Base-by-base conservation (phyloP, 2,329 filamentous ascomycete species). In the Metarhizium brunneum region DNA sequence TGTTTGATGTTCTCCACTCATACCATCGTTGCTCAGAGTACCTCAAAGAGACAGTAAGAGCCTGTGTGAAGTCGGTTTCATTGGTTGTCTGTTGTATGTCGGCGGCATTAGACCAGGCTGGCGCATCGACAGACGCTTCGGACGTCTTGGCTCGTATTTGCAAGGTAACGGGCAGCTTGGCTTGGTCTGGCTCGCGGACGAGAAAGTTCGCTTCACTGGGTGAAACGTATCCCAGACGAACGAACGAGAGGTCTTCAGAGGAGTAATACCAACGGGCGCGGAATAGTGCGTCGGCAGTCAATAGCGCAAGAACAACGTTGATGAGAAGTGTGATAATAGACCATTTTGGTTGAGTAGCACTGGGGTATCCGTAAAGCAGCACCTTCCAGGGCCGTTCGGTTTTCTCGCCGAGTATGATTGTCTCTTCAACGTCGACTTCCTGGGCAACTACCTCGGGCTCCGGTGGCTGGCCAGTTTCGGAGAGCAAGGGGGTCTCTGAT, bases 211-310 rank as follows among this genome's bases (percentile, higher is more conserved):
- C 94, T 55, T 86, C 86, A 0, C 78, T 82, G 18, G 88, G 81
- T 4, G 91, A 95, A 32, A 97, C 86, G 68, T 92, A 92, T 30
- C 94, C 94, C 16, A 96, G 76, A 8, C 94, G 82, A 45, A 89
- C 88, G 68, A 99, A 95, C 0, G 91, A 89, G 11, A 96, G 75
- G 60, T 95, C 85, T 32, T 88, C 74, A 30, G 78, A 84, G 4
- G 86, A 84, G 68, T 95, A 79, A 38, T 87, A 80, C 57, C 86
- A 69, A 11, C 83, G 82, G 2, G 87, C 86, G 20, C 88, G 83
- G 66, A 88, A 91, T 14, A 95, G 77, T 43, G 92, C 81, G 68
- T 99, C 94, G 30, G 86, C 78, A 0, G 86, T 82, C 70, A 92
- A 82, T 8, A 81, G 74, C 6, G 90, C 78, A 45, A 94, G 74